Percentiles rank a stretch among this genome's conserved stretches.
Evolutionary conservation across 140 eudicot genomes (phyloP).

Genomic region (Artemisia princeps): DNA sequence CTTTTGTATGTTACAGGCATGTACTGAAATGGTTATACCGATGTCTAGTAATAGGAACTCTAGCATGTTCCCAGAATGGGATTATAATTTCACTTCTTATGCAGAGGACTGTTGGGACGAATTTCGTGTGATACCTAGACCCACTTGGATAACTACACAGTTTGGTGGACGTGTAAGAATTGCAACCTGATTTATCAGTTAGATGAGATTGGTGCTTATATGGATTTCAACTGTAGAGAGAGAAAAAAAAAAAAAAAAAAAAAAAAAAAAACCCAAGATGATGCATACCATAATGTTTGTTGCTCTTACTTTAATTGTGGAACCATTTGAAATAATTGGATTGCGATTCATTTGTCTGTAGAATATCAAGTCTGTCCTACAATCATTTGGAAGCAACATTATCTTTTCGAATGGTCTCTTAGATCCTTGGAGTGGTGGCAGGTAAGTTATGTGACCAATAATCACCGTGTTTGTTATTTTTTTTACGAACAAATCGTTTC

Average conservation of each 20-base stretch:
- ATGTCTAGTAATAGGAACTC: conserved; percentile 45
- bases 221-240: too few relatives aligned
- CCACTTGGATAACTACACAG: conserved; percentile 83
- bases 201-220: too few relatives aligned
- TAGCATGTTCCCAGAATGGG: conserved; percentile 72
- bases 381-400: conserved; percentile 70
- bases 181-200: too few relatives aligned
- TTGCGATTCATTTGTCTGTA: conserved; percentile 25
- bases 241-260: not conserved
- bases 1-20: conserved; percentile 48
- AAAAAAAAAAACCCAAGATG: not conserved
- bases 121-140: conserved; percentile 62
- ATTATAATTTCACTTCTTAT: conserved; percentile 41
- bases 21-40: conserved; percentile 98
- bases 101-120: conserved; percentile 49
- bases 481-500: not conserved
- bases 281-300: not conserved
- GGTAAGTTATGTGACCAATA: conserved; percentile 29
- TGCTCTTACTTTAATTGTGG: not conserved
- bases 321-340: too few relatives aligned
- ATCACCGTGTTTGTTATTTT: not conserved
- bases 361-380: conserved; percentile 46
- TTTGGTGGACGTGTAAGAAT: conserved; percentile 81
- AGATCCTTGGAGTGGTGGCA: conserved; percentile 97
- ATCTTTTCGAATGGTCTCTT: conserved; percentile 73